Evolutionary conservation across 495 filamentous ascomycete species (phyloP).

Genomic region (Neurospora intermedia): DNA sequence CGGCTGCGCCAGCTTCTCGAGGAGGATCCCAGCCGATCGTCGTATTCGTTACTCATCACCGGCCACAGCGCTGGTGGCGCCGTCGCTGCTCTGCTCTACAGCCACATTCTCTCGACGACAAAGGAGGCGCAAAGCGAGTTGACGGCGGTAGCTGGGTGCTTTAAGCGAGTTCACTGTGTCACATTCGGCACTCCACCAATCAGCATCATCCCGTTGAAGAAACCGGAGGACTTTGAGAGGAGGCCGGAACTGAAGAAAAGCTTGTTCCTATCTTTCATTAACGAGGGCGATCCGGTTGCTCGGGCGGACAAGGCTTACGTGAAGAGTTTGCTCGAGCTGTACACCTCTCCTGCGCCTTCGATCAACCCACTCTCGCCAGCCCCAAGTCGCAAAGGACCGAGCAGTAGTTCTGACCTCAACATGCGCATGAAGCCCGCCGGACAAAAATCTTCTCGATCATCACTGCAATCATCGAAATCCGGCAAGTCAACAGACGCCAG

Average conservation of each 20-base stretch:
- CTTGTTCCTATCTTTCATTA: slow-evolving; percentile 65
- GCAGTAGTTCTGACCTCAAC: background rate
- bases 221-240: slow-evolving; percentile 30
- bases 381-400: slow-evolving; percentile 4
- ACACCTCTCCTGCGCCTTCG: slow-evolving; percentile 48
- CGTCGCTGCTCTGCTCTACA: slow-evolving; percentile 64
- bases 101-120: slow-evolving; percentile 59
- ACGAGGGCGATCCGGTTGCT: slow-evolving; percentile 74
- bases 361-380: background rate
- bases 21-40: slow-evolving; percentile 54
- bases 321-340: slow-evolving; percentile 57
- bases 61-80: slow-evolving; percentile 80
- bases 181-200: slow-evolving; percentile 75
- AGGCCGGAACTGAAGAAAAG: slow-evolving; percentile 42
- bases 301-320: slow-evolving; percentile 68
- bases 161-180: slow-evolving; percentile 69
- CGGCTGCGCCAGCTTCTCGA: slow-evolving; percentile 55
- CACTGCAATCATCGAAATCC: slow-evolving; percentile 20
- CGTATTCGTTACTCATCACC: slow-evolving; percentile 66
- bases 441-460: slow-evolving; percentile 14
- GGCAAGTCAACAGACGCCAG: slow-evolving; percentile 12
- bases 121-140: slow-evolving; percentile 50
- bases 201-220: slow-evolving; percentile 54
- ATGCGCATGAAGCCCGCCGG: slow-evolving; percentile 11
- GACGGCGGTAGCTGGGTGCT: slow-evolving; percentile 52